phyloP scores from a whole-genome alignment of 2,329 filamentous ascomycete species.

The Talaromyces sp. region DNA sequence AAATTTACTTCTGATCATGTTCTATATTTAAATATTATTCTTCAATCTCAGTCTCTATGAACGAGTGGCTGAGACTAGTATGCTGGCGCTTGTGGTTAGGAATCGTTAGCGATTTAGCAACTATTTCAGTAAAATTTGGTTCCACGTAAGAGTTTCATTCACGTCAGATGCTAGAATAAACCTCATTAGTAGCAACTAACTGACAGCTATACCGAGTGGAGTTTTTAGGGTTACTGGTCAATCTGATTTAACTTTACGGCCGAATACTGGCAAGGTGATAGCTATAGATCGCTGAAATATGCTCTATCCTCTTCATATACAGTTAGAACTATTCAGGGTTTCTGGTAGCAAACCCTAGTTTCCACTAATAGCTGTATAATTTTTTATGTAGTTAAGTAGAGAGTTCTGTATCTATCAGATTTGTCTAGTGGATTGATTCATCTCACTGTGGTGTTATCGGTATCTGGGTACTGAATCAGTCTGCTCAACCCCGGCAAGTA shows the following conservation, averaged over 20 bases:
- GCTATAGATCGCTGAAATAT: background rate
- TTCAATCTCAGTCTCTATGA: no score
- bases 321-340: background rate
- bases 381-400: no score
- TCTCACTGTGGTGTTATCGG: background rate
- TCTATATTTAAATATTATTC: no score
- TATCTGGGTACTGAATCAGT: background rate
- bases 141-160: no score
- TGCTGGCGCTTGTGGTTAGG: background rate
- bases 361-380: background rate
- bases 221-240: no score
- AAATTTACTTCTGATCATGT: no score
- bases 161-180: no score
- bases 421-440: background rate
- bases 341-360: background rate
- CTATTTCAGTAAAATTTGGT: no score
- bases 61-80: no score
- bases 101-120: background rate
- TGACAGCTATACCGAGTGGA: no score
- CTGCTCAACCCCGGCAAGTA: background rate
- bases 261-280: background rate
- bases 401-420: background rate
- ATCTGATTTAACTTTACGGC: background rate
- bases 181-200: no score
- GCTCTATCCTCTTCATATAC: background rate